Evolutionary conservation across 2,329 filamentous ascomycete genomes (phyloP).

Genomic region (Chaetomium sp.): DNA sequence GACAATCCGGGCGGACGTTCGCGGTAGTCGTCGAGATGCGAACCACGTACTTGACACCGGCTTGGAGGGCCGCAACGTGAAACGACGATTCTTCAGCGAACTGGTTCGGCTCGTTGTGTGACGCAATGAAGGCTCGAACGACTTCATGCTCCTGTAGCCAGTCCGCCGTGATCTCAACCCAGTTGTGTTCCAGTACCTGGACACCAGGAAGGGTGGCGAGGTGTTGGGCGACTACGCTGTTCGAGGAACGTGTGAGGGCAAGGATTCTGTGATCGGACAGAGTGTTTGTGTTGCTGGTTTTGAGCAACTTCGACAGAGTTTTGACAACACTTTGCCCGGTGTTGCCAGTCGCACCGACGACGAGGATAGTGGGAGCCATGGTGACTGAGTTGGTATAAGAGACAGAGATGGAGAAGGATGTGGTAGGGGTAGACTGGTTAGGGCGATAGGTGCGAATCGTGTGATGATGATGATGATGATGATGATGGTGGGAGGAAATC

Average conservation of each 20-base stretch:
- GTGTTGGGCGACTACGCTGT: conserved; percentile 5
- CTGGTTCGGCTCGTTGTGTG: conserved; percentile 12
- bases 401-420: no score
- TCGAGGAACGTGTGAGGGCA: conserved; percentile 15
- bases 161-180: conserved; percentile 17
- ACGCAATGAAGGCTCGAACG: conserved; percentile 19
- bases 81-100: conserved; percentile 22
- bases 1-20: conserved; percentile 18
- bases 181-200: conserved; percentile 17
- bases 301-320: conserved; percentile 3
- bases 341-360: conserved; percentile 23
- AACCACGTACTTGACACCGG: conserved; percentile 23
- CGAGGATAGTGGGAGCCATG: conserved; percentile 18
- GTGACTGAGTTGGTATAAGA: no score
- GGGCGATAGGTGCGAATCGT: no score
- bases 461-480: no score
- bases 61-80: conserved; percentile 16
- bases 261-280: conserved; percentile 6
- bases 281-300: background rate
- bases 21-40: conserved; percentile 19
- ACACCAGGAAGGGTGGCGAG: conserved; percentile 7
- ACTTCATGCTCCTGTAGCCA: conserved; percentile 18
- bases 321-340: conserved; percentile 15
- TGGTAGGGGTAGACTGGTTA: no score
- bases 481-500: no score